Evolutionary conservation across 2,329 filamentous ascomycete species (phyloP), one percentile per base, ranked within the genome.

Genomic region (Sarocladiaceae sp.): DNA sequence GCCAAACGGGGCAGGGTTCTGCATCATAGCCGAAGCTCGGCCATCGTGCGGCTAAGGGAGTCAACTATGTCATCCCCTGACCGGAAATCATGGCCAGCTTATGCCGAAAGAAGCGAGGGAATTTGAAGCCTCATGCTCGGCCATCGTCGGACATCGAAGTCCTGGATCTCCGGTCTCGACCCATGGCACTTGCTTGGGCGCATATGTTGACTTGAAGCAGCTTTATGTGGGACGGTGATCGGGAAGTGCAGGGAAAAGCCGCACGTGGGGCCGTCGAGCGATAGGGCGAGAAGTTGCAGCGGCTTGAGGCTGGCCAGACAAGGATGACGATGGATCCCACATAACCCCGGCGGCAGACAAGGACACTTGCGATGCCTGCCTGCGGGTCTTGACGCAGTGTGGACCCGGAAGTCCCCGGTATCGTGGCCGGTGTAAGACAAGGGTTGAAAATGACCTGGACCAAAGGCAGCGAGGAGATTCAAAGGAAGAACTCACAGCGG

Each of bases 111-210:
- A 15, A 18, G 15, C 37, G 3, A 41, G 23, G 37, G 21, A 27
- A 21, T n/a, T 11, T 27, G 23, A 41, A 21, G 19, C 21, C 29
- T 16, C n/a, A 6, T 11, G 23, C 23, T 41, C 37, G 37, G 37
- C 37, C 37, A 41, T 41, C 37, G 37, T 27, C 37, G 37, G 37
- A 41, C 37, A 41, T 41, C 37, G 37, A 41, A 24, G 4, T 27
- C 37, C 37, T n/a, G n/a, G n/a, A n/a, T n/a, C n/a, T n/a, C n/a
- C n/a, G n/a, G 15, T 29, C 29, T 21, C n/a, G 29, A 24, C 37
- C 24, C 13, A 27, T 13, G 26, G 23, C 23, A 5, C n/a, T 27
- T 9, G 19, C 37, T 24, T 24, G 19, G 18, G 16, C 18, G 20
- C 4, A 4, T 18, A 12, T 18, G 15, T 21, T 20, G 37, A 18